These are phyloP conservation scores for Blastomyces parvus DNA, from an alignment of 2,329 filamentous ascomycete genomes.

Conservation along the genomic window DNA sequence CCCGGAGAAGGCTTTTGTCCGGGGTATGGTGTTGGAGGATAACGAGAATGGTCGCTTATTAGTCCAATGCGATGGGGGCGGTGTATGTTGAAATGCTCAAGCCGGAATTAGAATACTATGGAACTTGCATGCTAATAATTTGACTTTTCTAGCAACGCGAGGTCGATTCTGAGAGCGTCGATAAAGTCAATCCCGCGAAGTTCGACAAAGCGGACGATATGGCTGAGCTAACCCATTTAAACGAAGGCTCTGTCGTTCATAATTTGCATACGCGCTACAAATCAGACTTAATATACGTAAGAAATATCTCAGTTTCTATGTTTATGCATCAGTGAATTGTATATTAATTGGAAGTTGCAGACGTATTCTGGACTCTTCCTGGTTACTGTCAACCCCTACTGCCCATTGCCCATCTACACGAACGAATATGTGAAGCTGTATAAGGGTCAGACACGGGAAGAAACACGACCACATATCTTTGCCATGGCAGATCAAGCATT, in stretches of 20 bases:
- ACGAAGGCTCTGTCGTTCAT: conserved; percentile 95
- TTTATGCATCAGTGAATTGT: background rate
- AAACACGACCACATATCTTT: conserved; percentile 94
- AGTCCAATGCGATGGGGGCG: conserved; percentile 90
- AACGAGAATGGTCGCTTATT: conserved; percentile 57
- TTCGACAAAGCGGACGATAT: conserved; percentile 99
- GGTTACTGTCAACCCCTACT: conserved; percentile 96
- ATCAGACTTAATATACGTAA: conserved; percentile 77
- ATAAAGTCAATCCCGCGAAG: conserved; percentile 98
- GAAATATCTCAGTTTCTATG: conserved; percentile 17
- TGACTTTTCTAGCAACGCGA: conserved; percentile 61
- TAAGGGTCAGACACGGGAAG: conserved; percentile 78
- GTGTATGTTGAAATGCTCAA: conserved; percentile 45
- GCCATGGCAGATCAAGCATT: conserved; percentile 97
- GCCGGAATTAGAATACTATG: background rate
- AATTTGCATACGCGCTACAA: conserved; percentile 94
- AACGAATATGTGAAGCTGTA: conserved; percentile 99
- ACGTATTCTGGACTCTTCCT: conserved; percentile 96
- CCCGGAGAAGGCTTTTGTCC: conserved; percentile 75
- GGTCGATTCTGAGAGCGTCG: conserved; percentile 74
- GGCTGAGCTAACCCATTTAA: conserved; percentile 95
- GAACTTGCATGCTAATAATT: background rate
- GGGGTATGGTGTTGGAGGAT: conserved; percentile 85
- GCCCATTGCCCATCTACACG: conserved; percentile 84
- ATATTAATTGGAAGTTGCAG: conserved; percentile 30